These are phyloP conservation scores for Auriscalpium microsporum DNA, from an alignment of 768 basidiomycete species.

Conservation along the genomic window DNA sequence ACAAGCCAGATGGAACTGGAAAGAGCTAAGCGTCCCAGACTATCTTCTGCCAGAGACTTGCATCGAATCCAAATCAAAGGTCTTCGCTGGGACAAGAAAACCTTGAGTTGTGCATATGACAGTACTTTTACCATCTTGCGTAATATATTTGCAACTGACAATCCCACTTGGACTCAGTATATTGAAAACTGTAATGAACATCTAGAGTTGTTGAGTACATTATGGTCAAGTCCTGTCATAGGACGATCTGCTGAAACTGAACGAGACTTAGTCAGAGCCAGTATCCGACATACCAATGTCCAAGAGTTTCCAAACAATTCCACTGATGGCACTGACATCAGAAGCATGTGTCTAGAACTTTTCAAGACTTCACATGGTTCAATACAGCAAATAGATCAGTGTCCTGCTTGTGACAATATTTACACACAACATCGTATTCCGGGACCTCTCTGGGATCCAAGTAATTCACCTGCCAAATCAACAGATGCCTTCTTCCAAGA, in stretches of 20 bases:
- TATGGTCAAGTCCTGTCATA: background rate
- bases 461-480: too few species aligned
- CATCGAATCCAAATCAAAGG: background rate
- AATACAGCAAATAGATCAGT: background rate
- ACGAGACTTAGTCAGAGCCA: background rate
- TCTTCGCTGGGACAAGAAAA: background rate
- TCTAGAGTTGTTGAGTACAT: background rate
- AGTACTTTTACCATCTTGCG: background rate
- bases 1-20: too few species aligned
- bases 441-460: too few species aligned
- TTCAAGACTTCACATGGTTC: background rate
- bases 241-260: background rate
- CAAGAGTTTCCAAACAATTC: background rate
- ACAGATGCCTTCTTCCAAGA: too few species aligned
- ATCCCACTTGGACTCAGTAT: background rate
- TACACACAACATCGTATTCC: too few species aligned
- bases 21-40: too few species aligned
- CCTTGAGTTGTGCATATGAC: slow-evolving; percentile 7
- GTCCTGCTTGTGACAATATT: too few species aligned
- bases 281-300: background rate
- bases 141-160: background rate
- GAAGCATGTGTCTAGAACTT: background rate
- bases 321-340: background rate
- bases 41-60: background rate
- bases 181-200: background rate